Conservation (phyloP, 371 early-diverging fungal species). For the Rhizopus stolonifer region DNA sequence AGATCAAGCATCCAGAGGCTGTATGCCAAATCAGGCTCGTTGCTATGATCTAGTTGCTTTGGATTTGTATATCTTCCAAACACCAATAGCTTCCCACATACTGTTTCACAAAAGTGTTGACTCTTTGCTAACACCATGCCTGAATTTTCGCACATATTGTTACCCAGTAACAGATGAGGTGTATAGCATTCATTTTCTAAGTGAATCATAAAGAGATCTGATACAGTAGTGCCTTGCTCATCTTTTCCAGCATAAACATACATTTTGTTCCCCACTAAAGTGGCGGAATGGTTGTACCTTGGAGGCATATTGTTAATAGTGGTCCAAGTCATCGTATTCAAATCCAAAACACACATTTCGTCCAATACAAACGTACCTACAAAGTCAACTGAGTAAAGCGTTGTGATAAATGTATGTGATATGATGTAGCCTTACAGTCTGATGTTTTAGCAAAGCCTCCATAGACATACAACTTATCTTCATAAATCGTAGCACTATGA, state of each 20-base stretch:
- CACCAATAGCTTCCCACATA: slow-evolving; percentile 56
- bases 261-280: slow-evolving; percentile 50
- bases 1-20: slow-evolving; percentile 64
- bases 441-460: slow-evolving; percentile 66
- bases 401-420: not conserved
- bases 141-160: slow-evolving; percentile 14
- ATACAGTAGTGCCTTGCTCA: slow-evolving; percentile 57
- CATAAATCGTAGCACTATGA: slow-evolving; percentile 63
- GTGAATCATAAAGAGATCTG: slow-evolving; percentile 57
- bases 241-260: slow-evolving; percentile 61
- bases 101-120: slow-evolving; percentile 63
- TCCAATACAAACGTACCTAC: slow-evolving; percentile 62
- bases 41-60: slow-evolving; percentile 11
- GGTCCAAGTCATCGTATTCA: slow-evolving; percentile 55
- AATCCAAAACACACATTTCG: slow-evolving; percentile 54
- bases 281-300: slow-evolving; percentile 60
- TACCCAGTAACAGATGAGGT: slow-evolving; percentile 32
- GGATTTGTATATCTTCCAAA: slow-evolving; percentile 48
- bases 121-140: slow-evolving; percentile 57
- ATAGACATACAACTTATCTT: slow-evolving; percentile 64
- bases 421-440: slow-evolving; percentile 43
- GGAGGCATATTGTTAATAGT: slow-evolving; percentile 49
- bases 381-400: not conserved
- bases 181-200: slow-evolving; percentile 36
- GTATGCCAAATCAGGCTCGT: slow-evolving; percentile 29